phyloP scores from a whole-genome alignment of 1,139 yeast genomes.

The Blastobotrys raffinosifermentans region DNA sequence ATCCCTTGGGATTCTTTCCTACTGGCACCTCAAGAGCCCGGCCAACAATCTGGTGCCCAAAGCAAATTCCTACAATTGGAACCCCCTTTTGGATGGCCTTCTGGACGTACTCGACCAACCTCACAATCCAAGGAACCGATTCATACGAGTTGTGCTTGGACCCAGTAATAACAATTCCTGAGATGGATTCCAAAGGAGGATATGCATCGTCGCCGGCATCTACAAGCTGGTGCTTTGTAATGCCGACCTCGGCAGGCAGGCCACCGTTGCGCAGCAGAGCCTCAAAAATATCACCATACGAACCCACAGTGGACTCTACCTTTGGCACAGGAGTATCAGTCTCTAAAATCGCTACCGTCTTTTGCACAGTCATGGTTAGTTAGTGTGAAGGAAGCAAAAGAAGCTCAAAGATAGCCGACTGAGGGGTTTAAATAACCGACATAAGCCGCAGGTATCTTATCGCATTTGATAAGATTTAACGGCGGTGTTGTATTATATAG shows the following conservation, averaged over 20 bases:
- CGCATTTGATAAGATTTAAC: too few relatives aligned
- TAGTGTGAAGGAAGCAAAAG: too few relatives aligned
- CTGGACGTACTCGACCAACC: conserved; percentile 39
- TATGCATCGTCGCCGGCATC: conserved; percentile 29
- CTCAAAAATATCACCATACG: conserved; percentile 34
- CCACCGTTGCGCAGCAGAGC: conserved; percentile 28
- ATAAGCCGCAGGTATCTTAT: too few relatives aligned
- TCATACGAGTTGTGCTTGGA: conserved; percentile 56
- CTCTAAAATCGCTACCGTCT: conserved; percentile 28
- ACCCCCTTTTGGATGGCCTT: conserved; percentile 26
- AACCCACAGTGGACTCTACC: conserved; percentile 24
- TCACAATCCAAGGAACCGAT: conserved; percentile 48
- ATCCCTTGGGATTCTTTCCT: conserved; percentile 53
- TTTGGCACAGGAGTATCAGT: conserved; percentile 28
- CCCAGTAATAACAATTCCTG: conserved; percentile 57
- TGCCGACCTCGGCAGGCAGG: conserved; percentile 19
- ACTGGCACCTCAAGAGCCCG: conserved; percentile 59
- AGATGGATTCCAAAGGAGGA: conserved; percentile 38
- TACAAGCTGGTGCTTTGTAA: conserved; percentile 44
- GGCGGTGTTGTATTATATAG: too few relatives aligned
- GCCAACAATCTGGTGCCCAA: conserved; percentile 74
- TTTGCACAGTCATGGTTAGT: conserved; percentile 3
- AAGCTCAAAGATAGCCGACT: not conserved
- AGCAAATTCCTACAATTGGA: conserved; percentile 56
- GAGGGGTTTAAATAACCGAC: too few relatives aligned